Evolutionary conservation across 164 flowering plant species (phyloP), one percentile per base, ranked within the genome.

Genomic region (Stephania cephalantha): DNA sequence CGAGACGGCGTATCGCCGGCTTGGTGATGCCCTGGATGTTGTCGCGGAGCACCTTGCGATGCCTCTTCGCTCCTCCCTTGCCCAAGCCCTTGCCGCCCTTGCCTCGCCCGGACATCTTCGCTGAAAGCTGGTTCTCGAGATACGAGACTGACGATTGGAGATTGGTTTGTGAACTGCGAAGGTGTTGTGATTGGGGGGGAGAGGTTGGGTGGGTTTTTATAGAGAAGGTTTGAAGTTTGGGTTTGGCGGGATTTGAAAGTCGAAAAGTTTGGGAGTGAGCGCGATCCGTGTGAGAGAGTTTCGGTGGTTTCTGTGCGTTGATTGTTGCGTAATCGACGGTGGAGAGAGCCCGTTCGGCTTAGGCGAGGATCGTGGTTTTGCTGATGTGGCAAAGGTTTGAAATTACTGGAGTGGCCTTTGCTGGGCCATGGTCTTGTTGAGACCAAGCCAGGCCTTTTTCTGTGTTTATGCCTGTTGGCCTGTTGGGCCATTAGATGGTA

Each of bases 41-140:
- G 45, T 86, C 88, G 2, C 87, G 52, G n/a, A 86, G 74, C 3
- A 85, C 87, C 83, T 86, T 86, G 67, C 87, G 58, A 71, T 86
- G 87, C 2, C 88, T 75, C 85, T 86, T 86, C 44, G 87, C 88
- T 31, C 88, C 89, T 66, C 87, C 89, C 77, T 86, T 86, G 31
- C 87, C 87, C 66, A 86, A 55, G 0, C 88, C 88, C 85, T 86
- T 86, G 8, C 87, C 88, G 1, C 88, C 88, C 83, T 85, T 86
- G 55, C 87, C 87, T n/a, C 87, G 85, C 1, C 89, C 89, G 1
- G 84, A 84, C 88, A 85, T 85, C 74, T 65, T 65, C 42, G 42
- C 42, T 2, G 42, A 35, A 35, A 35, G 2, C 4, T 35, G 42
- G 42, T 35, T 35, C 42, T 35, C 42, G 42, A 35, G 42, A 35